A percentile compares a stretch with the other conserved stretches of the same genome.
phyloP scores from a whole-genome alignment of 805 yeast species.

The Candida nemodendra region DNA sequence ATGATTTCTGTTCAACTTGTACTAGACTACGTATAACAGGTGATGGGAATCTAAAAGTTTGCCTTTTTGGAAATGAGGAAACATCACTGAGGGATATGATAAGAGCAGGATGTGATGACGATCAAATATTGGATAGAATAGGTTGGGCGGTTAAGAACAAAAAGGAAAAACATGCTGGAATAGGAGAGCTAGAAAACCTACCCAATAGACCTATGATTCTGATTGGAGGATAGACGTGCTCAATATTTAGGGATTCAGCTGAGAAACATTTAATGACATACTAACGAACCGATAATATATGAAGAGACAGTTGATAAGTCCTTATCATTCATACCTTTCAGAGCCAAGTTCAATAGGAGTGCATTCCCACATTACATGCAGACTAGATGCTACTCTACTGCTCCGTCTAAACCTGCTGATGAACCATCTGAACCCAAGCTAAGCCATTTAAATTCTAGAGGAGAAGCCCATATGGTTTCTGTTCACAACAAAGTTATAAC shows the following conservation, averaged over 20 bases:
- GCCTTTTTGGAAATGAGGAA: slow-evolving; percentile 53
- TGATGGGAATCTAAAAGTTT: slow-evolving; percentile 55
- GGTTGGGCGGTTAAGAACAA: slow-evolving; percentile 46
- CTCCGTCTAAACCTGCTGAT: background rate
- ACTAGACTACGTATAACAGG: slow-evolving; percentile 51
- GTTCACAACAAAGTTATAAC: slow-evolving; percentile 40
- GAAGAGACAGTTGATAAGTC: no score
- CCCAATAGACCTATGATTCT: slow-evolving; percentile 57
- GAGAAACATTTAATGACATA: no score
- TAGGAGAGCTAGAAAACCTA: slow-evolving; percentile 43
- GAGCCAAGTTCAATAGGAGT: background rate
- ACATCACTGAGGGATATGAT: slow-evolving; percentile 45
- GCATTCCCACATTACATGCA: background rate
- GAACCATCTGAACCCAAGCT: slow-evolving; percentile 15
- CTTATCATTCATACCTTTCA: background rate
- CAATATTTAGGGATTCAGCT: no score
- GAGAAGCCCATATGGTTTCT: slow-evolving; percentile 47
- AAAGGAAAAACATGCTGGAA: slow-evolving; percentile 51
- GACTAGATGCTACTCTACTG: background rate
- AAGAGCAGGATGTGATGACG: slow-evolving; percentile 36
- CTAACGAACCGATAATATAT: no score
- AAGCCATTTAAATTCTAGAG: slow-evolving; percentile 40
- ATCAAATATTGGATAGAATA: slow-evolving; percentile 38
- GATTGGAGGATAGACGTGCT: slow-evolving; percentile 48
- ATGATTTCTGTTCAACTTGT: slow-evolving; percentile 50